phyloP scores from a whole-genome alignment of 2,329 filamentous ascomycete genomes.

The Colletotrichum sp. region DNA sequence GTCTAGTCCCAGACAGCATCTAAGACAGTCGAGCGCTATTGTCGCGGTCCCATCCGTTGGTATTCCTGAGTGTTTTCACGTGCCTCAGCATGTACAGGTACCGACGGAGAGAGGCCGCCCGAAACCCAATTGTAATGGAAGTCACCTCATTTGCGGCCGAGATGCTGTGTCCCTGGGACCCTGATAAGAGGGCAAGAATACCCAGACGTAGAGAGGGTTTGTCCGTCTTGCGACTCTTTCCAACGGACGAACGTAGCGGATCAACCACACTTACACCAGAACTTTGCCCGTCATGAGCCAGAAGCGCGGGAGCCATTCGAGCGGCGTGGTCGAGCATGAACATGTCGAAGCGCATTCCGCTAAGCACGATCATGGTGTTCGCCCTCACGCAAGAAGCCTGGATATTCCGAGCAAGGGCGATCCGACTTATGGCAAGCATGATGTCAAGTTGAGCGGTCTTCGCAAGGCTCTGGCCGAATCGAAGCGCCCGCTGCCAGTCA shows the following conservation, averaged over 20 bases:
- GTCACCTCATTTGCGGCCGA: background rate
- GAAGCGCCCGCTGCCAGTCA: slow-evolving; percentile 64
- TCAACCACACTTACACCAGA: background rate
- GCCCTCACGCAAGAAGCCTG: background rate
- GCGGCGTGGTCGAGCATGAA: background rate
- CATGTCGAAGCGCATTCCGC: background rate
- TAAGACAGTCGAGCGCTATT: slow-evolving; percentile 3
- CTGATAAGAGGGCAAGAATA: background rate
- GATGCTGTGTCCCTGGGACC: background rate
- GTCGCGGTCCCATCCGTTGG: background rate
- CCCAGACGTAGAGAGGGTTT: background rate
- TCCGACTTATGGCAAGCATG: slow-evolving; percentile 8
- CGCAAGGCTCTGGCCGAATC: slow-evolving; percentile 49
- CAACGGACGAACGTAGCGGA: background rate
- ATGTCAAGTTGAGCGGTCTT: slow-evolving; percentile 20
- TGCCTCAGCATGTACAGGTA: background rate
- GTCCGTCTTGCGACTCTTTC: background rate
- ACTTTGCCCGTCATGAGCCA: background rate
- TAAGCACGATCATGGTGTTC: background rate
- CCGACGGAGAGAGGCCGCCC: background rate
- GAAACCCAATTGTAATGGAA: background rate
- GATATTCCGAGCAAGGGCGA: background rate
- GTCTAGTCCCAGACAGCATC: slow-evolving; percentile 1
- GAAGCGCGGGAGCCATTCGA: slow-evolving; percentile 6
- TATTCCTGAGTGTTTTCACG: background rate